Base-by-base conservation (phyloP, 495 filamentous ascomycete species). In the Pyrenula aspistea region DNA sequence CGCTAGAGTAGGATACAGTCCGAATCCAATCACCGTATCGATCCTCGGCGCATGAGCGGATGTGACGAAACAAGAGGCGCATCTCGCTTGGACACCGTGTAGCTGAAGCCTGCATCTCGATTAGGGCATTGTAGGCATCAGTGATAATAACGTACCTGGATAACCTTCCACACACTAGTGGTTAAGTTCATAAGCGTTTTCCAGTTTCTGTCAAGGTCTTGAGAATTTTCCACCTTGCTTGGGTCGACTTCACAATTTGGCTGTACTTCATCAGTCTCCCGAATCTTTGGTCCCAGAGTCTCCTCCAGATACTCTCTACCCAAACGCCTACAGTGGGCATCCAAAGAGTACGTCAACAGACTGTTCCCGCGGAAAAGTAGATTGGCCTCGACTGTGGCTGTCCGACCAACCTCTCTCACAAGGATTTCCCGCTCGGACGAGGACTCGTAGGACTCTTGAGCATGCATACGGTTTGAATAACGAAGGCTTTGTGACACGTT, bases 241-340 rank as follows among this genome's bases (percentile, higher is more conserved):
- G 93, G 93, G 67, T 99, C 92, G 12, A 99, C 91, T 65, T 99
- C 93, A 67, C 93, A 97, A 59, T 96, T 88, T 10, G 84, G 84
- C 66, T 96, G 88, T 56, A 84, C 83, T 55, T 88, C 84, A 60
- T 92, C 90, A 65, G 97, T 95, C 62, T 93, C 87, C 55, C 77
- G 72, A 50, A 97, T 78, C 65, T 87, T 91, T 53, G 90, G 88
- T n/a, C 80, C 78, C 51, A 99, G 78, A 0, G 88, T 89, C 47
- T 94, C 89, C 60, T 91, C 88, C 1, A 99, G 71, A 63, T 96
- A 99, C 62, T 97, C 91, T 58, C 91, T 89, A 22, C 93, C 93
- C 11, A 97, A 75, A 36, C 93, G 83, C 58, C 90, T 87, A 94
- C 97, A 96, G 65, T 99, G 90, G 51, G 85, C 83, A 65, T 99